Conservation (phyloP, 1,284 basidiomycete genomes). For the Mycena sp. region DNA sequence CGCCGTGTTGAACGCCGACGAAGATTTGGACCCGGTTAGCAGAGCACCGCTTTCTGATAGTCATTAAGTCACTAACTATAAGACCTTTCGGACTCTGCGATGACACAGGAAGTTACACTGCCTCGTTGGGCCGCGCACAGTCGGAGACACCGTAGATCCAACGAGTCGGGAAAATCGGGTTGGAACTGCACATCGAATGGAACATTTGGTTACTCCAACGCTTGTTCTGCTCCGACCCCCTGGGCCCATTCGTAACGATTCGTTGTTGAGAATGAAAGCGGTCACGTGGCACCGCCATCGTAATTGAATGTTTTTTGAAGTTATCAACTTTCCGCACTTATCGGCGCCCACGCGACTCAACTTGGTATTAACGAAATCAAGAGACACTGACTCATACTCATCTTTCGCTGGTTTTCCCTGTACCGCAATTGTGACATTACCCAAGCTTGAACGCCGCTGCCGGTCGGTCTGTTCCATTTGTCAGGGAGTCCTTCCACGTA, state of each 20-base stretch:
- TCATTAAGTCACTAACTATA: background rate
- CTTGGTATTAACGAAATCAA: conserved; percentile 5
- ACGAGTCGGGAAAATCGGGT: background rate
- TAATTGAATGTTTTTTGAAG: conserved; percentile 6
- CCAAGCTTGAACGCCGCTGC: conserved; percentile 21
- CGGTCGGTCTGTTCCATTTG: conserved; percentile 39
- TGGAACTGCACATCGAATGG: background rate
- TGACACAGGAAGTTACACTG: conserved; percentile 10
- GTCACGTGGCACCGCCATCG: conserved; percentile 14
- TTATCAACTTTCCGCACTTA: conserved; percentile 23
- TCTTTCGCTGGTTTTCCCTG: conserved; percentile 9
- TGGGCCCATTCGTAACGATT: no score
- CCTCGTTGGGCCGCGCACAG: no score
- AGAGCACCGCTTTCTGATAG: conserved; percentile 14
- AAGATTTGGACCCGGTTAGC: no score
- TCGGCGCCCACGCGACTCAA: conserved; percentile 16
- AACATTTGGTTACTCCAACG: background rate
- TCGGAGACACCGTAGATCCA: background rate
- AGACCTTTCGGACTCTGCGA: conserved; percentile 2
- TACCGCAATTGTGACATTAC: conserved; percentile 10
- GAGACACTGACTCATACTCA: background rate
- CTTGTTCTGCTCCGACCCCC: background rate
- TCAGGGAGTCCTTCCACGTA: conserved; percentile 31
- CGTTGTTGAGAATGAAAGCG: background rate
- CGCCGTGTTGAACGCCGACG: conserved; percentile 10